Evolutionary conservation across 148 eudicot species (phyloP).

Genomic region (Spergularia marina): DNA sequence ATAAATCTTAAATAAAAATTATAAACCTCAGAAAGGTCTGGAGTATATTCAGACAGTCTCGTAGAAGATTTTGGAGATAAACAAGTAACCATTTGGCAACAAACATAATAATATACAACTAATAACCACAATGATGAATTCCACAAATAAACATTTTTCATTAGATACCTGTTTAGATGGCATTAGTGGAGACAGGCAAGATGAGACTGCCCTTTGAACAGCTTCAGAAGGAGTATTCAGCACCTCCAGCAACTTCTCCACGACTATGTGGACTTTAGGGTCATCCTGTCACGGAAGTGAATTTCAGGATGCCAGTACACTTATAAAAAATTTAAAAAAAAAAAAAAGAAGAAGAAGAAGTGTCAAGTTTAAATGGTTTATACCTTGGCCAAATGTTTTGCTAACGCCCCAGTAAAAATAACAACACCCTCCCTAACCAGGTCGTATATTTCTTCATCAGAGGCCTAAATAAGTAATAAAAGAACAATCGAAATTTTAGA

Average conservation of each 20-base stretch:
- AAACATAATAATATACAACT: no score
- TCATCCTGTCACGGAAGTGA: constrained; percentile 61
- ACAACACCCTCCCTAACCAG: constrained; percentile 99
- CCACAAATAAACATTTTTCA: background rate
- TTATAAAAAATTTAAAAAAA: background rate
- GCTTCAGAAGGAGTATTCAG: constrained; percentile 97
- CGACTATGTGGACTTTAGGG: constrained; percentile 89
- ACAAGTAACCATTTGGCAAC: no score
- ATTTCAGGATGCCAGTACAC: constrained; percentile 6
- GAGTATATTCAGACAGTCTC: no score
- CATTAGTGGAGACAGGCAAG: constrained; percentile 89
- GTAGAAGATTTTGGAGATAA: no score
- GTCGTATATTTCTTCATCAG: constrained; percentile 90
- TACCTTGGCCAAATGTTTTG: constrained; percentile 90
- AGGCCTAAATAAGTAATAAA: constrained; percentile 46
- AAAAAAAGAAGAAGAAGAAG: background rate
- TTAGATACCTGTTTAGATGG: constrained; percentile 74
- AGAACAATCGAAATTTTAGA: constrained; percentile 4
- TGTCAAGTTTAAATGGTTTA: constrained; percentile 1
- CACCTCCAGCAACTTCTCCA: constrained; percentile 89
- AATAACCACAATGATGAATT: no score
- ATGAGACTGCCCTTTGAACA: constrained; percentile 93
- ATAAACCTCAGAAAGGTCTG: no score
- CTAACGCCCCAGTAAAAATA: constrained; percentile 93
- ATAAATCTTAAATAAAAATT: no score